These are phyloP conservation scores for Globisporangium middletonii DNA, from an alignment of 352 stramenopile genomes.

Conservation along the genomic window DNA sequence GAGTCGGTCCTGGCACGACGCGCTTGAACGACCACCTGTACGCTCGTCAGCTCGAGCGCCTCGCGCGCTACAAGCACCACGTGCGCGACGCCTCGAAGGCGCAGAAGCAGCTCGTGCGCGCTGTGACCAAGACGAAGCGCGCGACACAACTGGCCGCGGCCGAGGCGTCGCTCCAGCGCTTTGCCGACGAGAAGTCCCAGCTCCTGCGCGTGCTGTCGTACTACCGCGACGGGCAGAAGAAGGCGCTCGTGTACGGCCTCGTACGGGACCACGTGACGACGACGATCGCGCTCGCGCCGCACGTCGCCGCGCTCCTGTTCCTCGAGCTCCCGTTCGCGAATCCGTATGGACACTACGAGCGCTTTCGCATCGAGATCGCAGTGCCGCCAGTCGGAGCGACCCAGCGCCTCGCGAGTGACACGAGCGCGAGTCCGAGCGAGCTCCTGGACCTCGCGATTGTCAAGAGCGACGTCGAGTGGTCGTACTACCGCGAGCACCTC, in stretches of 20 bases:
- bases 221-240: conserved; percentile 93
- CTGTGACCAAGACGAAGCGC: conserved; percentile 25
- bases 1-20: conserved; percentile 7
- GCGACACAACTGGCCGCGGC: conserved; percentile 13
- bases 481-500: conserved; percentile 64
- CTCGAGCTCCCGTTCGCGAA: conserved; percentile 89
- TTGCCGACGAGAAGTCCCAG: conserved; percentile 76
- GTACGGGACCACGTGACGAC: conserved; percentile 87
- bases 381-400: conserved; percentile 27
- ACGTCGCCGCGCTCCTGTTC: conserved; percentile 77
- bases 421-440: neutral
- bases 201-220: conserved; percentile 86
- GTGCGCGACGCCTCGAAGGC: conserved; percentile 37
- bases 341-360: conserved; percentile 88
- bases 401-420: neutral
- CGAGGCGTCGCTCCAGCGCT: conserved; percentile 35
- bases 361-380: conserved; percentile 85
- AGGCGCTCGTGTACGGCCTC: conserved; percentile 88
- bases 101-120: conserved; percentile 54
- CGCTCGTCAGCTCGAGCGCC: conserved; percentile 68
- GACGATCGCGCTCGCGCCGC: conserved; percentile 71
- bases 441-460: conserved; percentile 74
- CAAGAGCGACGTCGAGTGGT: conserved; percentile 75
- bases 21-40: conserved; percentile 76
- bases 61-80: conserved; percentile 64